These are phyloP conservation scores for Trichomonas vaginalis DNA, from an alignment of 208 protist genomes.

Conservation along the genomic window DNA sequence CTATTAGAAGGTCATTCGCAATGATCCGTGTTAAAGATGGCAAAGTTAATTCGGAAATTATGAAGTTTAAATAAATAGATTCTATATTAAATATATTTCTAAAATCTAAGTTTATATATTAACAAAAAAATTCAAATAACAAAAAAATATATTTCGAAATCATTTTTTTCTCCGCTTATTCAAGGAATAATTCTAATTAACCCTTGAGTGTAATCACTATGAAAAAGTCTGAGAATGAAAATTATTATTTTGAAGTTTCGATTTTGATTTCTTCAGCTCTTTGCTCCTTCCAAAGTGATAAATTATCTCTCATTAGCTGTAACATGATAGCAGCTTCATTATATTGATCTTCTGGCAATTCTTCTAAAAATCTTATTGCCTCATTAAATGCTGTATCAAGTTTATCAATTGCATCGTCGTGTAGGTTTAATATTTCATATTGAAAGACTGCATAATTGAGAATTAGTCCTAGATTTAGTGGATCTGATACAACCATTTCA, in stretches of 20 bases:
- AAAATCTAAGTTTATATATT: too few relatives aligned
- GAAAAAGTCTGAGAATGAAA: too few relatives aligned
- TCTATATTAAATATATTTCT: not conserved
- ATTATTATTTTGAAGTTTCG: not conserved
- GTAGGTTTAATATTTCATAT: constrained; percentile 30
- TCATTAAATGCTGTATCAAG: constrained; percentile 42
- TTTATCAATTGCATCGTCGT: constrained; percentile 27
- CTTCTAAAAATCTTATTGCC: constrained; percentile 52
- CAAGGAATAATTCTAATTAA: too few relatives aligned
- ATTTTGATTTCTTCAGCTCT: not conserved
- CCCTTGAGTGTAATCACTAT: too few relatives aligned
- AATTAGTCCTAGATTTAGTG: constrained; percentile 39
- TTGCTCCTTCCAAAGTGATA: constrained; percentile 39
- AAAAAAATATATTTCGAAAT: too few relatives aligned
- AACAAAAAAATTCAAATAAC: too few relatives aligned
- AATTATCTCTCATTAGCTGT: constrained; percentile 55
- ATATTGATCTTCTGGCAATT: constrained; percentile 49
- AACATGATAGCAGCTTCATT: constrained; percentile 60
- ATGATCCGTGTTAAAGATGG: not conserved
- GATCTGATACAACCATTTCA: not conserved
- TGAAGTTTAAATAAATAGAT: not conserved
- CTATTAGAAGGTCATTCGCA: not conserved
- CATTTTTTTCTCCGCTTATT: too few relatives aligned
- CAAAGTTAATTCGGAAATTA: not conserved
- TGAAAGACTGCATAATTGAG: constrained; percentile 51